phyloP scores from a whole-genome alignment of 345 rosid genomes.

The Camelina neglecta region DNA sequence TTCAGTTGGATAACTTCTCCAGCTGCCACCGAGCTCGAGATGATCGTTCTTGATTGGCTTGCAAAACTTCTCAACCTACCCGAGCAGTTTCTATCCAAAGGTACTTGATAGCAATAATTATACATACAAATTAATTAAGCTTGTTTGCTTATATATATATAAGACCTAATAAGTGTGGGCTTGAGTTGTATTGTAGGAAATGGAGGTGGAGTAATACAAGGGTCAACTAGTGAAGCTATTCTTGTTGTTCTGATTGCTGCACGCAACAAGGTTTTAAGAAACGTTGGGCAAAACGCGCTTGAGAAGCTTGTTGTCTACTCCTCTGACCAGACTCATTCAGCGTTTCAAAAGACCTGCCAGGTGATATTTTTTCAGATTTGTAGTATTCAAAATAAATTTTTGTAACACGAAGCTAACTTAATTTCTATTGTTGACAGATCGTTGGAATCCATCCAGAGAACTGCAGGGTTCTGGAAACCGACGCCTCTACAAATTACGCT shows the following conservation, averaged over 20 bases:
- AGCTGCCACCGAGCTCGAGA: constrained; percentile 92
- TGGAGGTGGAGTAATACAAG: constrained; percentile 96
- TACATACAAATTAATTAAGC: neutral
- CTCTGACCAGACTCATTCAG: constrained; percentile 91
- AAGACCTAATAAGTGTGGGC: constrained; percentile 4
- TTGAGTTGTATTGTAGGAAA: constrained; percentile 56
- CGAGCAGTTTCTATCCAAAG: constrained; percentile 69
- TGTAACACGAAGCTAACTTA: neutral
- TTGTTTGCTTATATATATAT: neutral
- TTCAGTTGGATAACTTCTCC: constrained; percentile 95
- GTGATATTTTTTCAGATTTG: constrained; percentile 39
- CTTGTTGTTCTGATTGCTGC: constrained; percentile 80
- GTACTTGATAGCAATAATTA: constrained; percentile 34
- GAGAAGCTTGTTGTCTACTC: constrained; percentile 78
- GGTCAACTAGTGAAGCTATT: constrained; percentile 91
- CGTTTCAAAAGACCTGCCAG: constrained; percentile 88
- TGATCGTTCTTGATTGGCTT: constrained; percentile 92
- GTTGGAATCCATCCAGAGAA: constrained; percentile 76
- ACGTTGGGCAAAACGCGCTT: constrained; percentile 62
- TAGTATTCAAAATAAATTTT: no score
- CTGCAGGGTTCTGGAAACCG: constrained; percentile 67
- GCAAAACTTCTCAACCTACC: constrained; percentile 80
- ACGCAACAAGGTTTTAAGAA: constrained; percentile 65
- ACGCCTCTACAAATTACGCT: constrained; percentile 71
- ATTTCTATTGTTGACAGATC: constrained; percentile 55